Percentiles rank a stretch among this genome's conserved stretches.
Conservation (phyloP, 1,284 basidiomycete genomes). For the Kwoniella shivajii region DNA sequence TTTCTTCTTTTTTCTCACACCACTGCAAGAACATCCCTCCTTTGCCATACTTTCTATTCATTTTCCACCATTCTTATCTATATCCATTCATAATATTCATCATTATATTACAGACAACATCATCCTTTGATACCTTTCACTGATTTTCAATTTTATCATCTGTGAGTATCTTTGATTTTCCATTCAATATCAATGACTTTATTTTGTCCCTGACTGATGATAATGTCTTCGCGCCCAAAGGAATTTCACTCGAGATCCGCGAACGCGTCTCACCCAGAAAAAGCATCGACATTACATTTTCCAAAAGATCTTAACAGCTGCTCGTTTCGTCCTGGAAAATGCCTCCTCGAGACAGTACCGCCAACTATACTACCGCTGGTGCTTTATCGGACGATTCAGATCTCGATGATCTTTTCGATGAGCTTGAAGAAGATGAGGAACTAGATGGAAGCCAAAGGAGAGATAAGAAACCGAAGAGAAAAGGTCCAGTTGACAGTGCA, state of each 20-base stretch:
- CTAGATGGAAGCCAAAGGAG: constrained; percentile 20
- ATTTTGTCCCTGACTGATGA: background rate
- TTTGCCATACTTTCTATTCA: background rate
- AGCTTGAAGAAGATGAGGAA: constrained; percentile 26
- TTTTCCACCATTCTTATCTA: too few relatives aligned
- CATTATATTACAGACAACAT: too few relatives aligned
- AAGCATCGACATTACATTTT: background rate
- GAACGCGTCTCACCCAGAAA: too few relatives aligned
- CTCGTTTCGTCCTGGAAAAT: background rate
- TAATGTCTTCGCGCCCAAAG: background rate
- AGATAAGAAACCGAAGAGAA: constrained; percentile 14
- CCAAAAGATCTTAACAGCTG: too few relatives aligned
- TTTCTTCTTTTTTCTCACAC: background rate
- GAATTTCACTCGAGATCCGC: too few relatives aligned
- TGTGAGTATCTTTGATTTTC: too few relatives aligned
- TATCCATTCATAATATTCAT: too few relatives aligned
- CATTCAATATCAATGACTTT: too few relatives aligned
- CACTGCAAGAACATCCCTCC: too few relatives aligned
- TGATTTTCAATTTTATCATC: too few relatives aligned
- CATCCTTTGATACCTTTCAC: too few relatives aligned
- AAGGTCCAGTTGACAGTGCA: constrained; percentile 17
- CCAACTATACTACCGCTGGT: constrained; percentile 2
- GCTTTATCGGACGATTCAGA: constrained; percentile 28
- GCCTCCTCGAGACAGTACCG: background rate
- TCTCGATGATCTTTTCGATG: constrained; percentile 31